A percentile compares a stretch with the other conserved stretches of the same genome.
Evolutionary conservation across 306 rosid genomes (phyloP).

Genomic region (Astragalus glycyphyllos): DNA sequence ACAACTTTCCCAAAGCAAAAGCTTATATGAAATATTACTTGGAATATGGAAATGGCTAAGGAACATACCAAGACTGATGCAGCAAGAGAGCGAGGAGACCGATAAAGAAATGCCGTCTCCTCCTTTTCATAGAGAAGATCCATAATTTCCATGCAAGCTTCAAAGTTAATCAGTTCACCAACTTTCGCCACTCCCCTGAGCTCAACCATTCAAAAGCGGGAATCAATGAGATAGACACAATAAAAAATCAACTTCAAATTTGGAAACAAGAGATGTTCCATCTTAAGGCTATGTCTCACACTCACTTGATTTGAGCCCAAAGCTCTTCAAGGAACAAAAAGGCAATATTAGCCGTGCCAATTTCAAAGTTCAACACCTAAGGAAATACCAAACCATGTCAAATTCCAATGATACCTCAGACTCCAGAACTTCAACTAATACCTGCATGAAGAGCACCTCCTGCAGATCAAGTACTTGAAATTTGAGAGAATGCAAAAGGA

Average conservation of each 20-base stretch:
- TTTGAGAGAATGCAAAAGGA: constrained; percentile 9
- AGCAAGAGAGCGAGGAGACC: constrained; percentile 69
- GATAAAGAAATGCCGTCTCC: constrained; percentile 58
- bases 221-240: constrained; percentile 10
- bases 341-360: constrained; percentile 70
- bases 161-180: constrained; percentile 78
- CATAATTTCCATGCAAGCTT: constrained; percentile 82
- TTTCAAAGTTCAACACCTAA: constrained; percentile 84
- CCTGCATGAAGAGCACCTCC: constrained; percentile 92
- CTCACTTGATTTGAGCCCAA: constrained; percentile 70
- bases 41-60: not conserved
- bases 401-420: constrained; percentile 17
- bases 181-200: constrained; percentile 77
- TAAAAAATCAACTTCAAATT: constrained; percentile 22
- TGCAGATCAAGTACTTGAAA: constrained; percentile 40
- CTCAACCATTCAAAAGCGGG: constrained; percentile 35
- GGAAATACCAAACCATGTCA: constrained; percentile 37
- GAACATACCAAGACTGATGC: constrained; percentile 76
- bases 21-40: not conserved
- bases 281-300: constrained; percentile 43
- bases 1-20: not conserved
- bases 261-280: not conserved
- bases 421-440: constrained; percentile 40
- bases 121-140: constrained; percentile 88
- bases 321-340: constrained; percentile 76